Conservation (phyloP, 208 protist species). For the Naegleria lovaniensis region DNA sequence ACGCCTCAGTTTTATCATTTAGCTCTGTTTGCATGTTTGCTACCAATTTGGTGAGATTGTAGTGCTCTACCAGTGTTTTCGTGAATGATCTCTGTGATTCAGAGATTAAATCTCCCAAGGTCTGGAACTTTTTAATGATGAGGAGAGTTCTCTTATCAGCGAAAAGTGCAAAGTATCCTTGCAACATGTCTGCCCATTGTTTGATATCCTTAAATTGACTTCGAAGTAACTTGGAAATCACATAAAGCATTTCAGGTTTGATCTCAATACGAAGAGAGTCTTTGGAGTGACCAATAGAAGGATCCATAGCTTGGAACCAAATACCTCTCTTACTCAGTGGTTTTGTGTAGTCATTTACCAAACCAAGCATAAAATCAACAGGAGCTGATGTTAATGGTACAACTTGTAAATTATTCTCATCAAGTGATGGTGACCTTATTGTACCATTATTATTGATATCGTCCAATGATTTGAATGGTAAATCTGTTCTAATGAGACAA, state of each 20-base stretch:
- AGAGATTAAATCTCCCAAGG: not conserved
- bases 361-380: not conserved
- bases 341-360: conserved; percentile 2
- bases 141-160: too few relatives aligned
- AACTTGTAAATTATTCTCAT: not conserved
- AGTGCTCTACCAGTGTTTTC: not conserved
- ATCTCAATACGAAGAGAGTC: not conserved
- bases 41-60: not conserved
- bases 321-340: not conserved
- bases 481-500: not conserved
- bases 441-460: not conserved
- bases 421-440: not conserved
- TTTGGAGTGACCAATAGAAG: not conserved
- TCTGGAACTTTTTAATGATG: not conserved
- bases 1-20: not conserved
- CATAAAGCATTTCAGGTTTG: not conserved
- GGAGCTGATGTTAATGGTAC: not conserved
- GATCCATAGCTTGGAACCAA: not conserved
- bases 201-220: conserved; percentile 12
- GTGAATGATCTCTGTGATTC: not conserved
- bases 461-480: not conserved
- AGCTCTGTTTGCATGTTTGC: not conserved
- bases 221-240: not conserved
- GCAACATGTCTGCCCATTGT: not conserved
- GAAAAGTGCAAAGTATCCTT: not conserved